Evolutionary conservation across 2,329 filamentous ascomycete species (phyloP).

Genomic region (Alternaria ventricosa): DNA sequence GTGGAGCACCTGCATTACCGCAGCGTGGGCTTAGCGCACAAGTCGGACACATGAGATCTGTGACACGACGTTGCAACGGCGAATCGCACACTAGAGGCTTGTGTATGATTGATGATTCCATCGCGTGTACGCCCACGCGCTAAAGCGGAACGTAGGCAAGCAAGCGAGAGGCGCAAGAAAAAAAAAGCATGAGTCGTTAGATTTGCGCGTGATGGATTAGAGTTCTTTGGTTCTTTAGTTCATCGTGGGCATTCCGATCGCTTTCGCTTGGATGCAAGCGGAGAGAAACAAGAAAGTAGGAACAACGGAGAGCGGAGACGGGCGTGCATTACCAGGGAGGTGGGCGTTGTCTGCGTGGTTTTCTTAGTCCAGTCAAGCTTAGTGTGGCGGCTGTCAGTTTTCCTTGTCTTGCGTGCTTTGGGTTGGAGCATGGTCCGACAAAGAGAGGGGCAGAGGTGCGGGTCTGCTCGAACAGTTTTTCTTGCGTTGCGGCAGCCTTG

Average conservation of each 20-base stretch:
- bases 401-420: background rate
- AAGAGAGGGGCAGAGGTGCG: background rate
- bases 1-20: constrained; percentile 1
- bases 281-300: background rate
- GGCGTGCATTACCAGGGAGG: background rate
- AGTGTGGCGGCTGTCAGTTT: background rate
- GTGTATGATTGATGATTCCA: background rate
- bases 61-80: background rate
- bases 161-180: background rate
- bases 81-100: background rate
- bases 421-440: background rate
- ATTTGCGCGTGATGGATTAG: background rate
- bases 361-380: background rate
- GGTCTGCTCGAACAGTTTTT: constrained; percentile 1
- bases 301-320: background rate
- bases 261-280: background rate
- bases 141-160: background rate
- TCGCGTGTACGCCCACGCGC: background rate
- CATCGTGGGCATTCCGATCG: background rate
- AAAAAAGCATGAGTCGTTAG: background rate
- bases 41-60: background rate
- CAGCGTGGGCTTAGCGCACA: background rate
- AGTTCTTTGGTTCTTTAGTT: background rate
- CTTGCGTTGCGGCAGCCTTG: constrained; percentile 4
- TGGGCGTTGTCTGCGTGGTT: background rate